phyloP scores from a whole-genome alignment of 164 flowering plant genomes.

The Umbellularia californica region DNA sequence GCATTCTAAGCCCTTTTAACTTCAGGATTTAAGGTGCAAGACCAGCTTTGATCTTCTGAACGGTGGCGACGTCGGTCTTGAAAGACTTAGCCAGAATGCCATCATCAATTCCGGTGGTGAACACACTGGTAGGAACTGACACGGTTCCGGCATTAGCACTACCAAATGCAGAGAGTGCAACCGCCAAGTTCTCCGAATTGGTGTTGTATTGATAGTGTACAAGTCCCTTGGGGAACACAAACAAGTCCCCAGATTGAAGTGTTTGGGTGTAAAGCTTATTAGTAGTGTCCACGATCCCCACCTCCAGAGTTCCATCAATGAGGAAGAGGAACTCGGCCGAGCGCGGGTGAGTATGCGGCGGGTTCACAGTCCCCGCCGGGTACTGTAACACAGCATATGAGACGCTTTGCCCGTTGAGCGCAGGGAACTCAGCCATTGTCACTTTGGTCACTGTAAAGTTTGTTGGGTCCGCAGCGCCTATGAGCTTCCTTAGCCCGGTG shows the following conservation, averaged over 20 bases:
- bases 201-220: conserved; percentile 4
- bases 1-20: too few species aligned
- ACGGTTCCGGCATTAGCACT: conserved; percentile 29
- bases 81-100: conserved; percentile 7
- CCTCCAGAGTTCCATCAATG: neutral
- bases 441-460: neutral
- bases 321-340: conserved; percentile 6
- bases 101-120: conserved; percentile 5
- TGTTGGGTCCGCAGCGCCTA: neutral
- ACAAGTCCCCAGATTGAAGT: conserved; percentile 4
- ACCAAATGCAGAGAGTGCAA: conserved; percentile 9
- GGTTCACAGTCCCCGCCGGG: neutral
- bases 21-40: too few species aligned
- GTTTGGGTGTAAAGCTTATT: conserved; percentile 5
- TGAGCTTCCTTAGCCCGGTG: conserved; percentile 13
- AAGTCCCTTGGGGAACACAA: conserved; percentile 5
- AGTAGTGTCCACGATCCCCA: conserved; percentile 8
- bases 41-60: conserved; percentile 12
- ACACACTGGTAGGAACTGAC: conserved; percentile 3
- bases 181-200: neutral
- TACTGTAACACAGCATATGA: conserved; percentile 3
- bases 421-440: neutral
- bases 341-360: conserved; percentile 25
- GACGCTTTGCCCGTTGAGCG: conserved; percentile 2
- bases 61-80: conserved; percentile 12